A percentile compares a stretch with the other conserved stretches of the same genome.
These are phyloP conservation scores for Alternaria sp. DNA, from an alignment of 2,329 filamentous ascomycete species.

Conservation along the genomic window DNA sequence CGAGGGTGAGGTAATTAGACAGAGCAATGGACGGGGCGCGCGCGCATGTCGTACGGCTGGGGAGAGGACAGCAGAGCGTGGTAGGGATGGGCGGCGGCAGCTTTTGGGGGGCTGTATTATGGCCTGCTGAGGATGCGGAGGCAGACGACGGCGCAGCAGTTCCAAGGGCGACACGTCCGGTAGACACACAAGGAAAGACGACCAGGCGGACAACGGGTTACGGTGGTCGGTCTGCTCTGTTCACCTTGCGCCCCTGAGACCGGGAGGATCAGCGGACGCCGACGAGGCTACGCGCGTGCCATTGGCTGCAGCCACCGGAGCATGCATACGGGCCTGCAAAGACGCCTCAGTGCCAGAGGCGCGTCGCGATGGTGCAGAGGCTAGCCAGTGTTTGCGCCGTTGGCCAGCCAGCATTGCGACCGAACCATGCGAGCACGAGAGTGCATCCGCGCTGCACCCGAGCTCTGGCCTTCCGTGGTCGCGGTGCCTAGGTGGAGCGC, in stretches of 20 bases:
- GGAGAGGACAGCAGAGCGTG: neutral
- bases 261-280: slow-evolving; percentile 17
- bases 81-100: slow-evolving; percentile 1
- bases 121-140: slow-evolving; percentile 6
- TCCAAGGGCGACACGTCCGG: slow-evolving; percentile 4
- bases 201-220: slow-evolving; percentile 1
- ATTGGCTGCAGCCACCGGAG: slow-evolving; percentile 22
- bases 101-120: slow-evolving; percentile 1
- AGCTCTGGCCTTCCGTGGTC: neutral
- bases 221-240: slow-evolving; percentile 1
- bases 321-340: slow-evolving; percentile 8
- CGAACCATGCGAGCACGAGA: neutral
- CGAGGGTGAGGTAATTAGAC: slow-evolving; percentile 8
- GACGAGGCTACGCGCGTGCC: slow-evolving; percentile 5
- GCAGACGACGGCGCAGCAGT: slow-evolving; percentile 4
- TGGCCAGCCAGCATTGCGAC: neutral
- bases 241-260: no score
- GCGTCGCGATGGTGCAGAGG: neutral
- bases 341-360: neutral
- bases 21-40: slow-evolving; percentile 8
- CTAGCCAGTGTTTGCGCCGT: neutral
- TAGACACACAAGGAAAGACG: slow-evolving; percentile 7
- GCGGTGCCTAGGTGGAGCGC: neutral
- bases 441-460: neutral
- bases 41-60: slow-evolving; percentile 20